A percentile compares a stretch with the other conserved stretches of the same genome.
These are phyloP conservation scores for Protomyces inouyei DNA, from an alignment of 1,139 yeast species.

Conservation along the genomic window DNA sequence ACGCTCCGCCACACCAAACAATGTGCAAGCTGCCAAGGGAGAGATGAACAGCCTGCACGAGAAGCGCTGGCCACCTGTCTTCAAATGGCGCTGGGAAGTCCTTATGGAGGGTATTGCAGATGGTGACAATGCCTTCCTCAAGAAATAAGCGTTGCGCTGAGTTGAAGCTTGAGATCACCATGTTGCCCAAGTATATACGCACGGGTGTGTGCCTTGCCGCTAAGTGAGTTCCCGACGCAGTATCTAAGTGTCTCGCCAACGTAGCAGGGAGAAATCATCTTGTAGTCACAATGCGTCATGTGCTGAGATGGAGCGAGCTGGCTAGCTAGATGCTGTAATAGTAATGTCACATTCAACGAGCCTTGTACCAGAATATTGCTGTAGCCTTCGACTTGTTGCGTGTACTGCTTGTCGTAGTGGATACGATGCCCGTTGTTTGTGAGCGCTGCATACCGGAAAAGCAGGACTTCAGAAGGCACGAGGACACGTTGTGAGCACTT, in stretches of 20 bases:
- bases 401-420: slow-evolving; percentile 61
- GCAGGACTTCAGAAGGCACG: slow-evolving; percentile 38
- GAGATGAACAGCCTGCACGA: background rate
- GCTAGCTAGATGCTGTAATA: background rate
- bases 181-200: background rate
- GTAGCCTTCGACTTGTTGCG: slow-evolving; percentile 53
- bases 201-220: background rate
- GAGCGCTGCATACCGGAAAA: slow-evolving; percentile 64
- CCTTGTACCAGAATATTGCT: slow-evolving; percentile 70
- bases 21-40: no score
- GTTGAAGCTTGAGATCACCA: background rate
- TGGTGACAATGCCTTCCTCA: background rate
- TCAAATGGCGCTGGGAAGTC: background rate
- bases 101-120: background rate
- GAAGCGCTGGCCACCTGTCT: background rate
- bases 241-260: background rate
- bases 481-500: slow-evolving; percentile 23
- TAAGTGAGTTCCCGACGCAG: background rate
- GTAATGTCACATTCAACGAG: slow-evolving; percentile 64
- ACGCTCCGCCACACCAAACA: no score
- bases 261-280: slow-evolving; percentile 14
- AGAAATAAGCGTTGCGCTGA: background rate
- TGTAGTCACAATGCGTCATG: slow-evolving; percentile 2
- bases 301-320: background rate
- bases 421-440: slow-evolving; percentile 79